Conservation (phyloP, 805 yeast species). For the Hanseniaspora valbyensis region DNA sequence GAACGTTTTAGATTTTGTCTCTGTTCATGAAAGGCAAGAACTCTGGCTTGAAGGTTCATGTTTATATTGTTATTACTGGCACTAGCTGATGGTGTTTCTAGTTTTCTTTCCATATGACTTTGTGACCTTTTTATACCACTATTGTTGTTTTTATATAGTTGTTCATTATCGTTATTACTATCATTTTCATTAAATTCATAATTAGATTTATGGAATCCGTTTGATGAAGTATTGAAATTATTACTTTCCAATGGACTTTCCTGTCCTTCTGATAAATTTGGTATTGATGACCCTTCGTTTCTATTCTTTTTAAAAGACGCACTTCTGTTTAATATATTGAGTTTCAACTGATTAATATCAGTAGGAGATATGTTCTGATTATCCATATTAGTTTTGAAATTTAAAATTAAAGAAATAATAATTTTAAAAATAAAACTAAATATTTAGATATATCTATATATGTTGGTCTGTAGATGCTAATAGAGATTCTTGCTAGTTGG, state of each 20-base stretch:
- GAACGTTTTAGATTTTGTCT: conserved; percentile 34
- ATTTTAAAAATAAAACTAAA: no score
- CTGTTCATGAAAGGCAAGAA: conserved; percentile 77
- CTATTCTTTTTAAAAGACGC: conserved; percentile 11
- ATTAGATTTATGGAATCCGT: neutral
- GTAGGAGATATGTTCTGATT: neutral
- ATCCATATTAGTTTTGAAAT: no score
- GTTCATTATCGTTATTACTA: neutral
- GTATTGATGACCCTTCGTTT: neutral
- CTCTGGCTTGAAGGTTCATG: conserved; percentile 76
- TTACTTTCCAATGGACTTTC: neutral
- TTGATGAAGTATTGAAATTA: neutral
- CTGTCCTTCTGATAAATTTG: neutral
- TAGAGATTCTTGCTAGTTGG: no score
- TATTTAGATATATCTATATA: no score
- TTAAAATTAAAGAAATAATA: no score
- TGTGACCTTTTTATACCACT: neutral
- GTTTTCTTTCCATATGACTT: conserved; percentile 1
- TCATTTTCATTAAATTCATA: neutral
- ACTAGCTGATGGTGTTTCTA: conserved; percentile 21
- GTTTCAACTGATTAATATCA: conserved; percentile 7
- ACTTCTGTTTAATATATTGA: conserved; percentile 8
- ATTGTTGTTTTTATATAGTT: neutral
- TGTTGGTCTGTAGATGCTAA: no score
- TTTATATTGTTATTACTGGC: conserved; percentile 34